Evolutionary conservation across 495 filamentous ascomycete species (phyloP), one percentile per base, ranked within the genome.

Genomic region (Thermothielavioides terrestris): DNA sequence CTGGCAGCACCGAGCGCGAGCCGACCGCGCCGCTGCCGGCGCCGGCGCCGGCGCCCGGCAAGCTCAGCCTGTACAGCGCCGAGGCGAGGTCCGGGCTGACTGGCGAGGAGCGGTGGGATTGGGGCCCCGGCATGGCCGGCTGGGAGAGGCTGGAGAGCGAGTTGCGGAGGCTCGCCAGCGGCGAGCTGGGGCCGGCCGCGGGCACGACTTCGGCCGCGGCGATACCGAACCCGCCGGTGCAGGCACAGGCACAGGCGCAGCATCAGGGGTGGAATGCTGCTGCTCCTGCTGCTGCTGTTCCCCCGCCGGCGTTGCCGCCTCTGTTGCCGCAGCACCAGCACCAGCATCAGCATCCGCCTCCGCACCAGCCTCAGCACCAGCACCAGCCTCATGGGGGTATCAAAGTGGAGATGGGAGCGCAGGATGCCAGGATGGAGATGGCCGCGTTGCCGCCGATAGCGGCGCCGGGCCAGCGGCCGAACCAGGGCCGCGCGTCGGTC

Each of bases 1-100:
- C 80, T 35, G 87, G 88, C 80, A 62, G 88, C 82, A 62, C 74
- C 51, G 73, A 75, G 20, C 42, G 51, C 14, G 57, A 57, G 31
- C 27, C 18, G 35, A 48, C 45, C 44, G 39, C 46, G 23, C 50
- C 32, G 31, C 27, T n/a, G 35, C 50, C 45, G 46, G 39, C 46
- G 23, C 50, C 32, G 12, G 32, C 46, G 32, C 22, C 50, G 10
- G 40, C 27, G 22, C 40, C 17, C 28, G 45, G 28, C 5, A 42
- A 45, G 42, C 34, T 38, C 10, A 31, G 31, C 9, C 42, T 61
- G 3, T 63, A 57, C 42, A 61, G 55, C 41, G 22, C 43, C 21
- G 62, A 65, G 14, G 50, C 60, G 12, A 21, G 58, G 36, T 59
- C 58, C 5, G 49, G 61, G 8, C 34, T 65, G 39, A 49, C 50